Base-by-base conservation (phyloP, 2,329 filamentous ascomycete species). In the Aureobasidium sp. region DNA sequence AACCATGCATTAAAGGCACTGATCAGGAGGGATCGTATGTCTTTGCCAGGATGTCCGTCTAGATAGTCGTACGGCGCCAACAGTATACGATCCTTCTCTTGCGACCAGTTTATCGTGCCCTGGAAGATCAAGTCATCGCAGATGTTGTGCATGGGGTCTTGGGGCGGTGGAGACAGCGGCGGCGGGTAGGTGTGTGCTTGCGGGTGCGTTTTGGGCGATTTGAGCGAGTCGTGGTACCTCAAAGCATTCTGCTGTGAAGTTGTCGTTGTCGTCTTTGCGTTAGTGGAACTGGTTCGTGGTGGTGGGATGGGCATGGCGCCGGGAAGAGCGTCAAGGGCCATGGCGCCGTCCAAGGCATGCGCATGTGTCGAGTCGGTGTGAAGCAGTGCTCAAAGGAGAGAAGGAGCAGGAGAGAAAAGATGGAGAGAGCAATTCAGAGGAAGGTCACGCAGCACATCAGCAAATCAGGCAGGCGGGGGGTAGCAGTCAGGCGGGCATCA, bases 31-130 rank as follows among this genome's bases (percentile, higher is more conserved):
- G 84, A 79, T 59, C 90, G 83, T 64, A 95, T 86, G 68, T 93
- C 87, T 70, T 94, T 93, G 59, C 89, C 89, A 0, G 88, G 87
- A 58, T 90, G 84, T 39, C 80, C 79, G 62, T 83, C 79, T 57
- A 93, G 77, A 68, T 95, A 94, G 64, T 91, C 84, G 63, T 83
- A 95, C 1, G 89, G 89, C 0, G 84, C 88, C 42, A 84, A 74
- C 50, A 94, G 73, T 56, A 91, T 83, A 66, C 80, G 81, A 67
- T 93, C 87, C 72, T 93, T 91, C 62, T 86, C 79, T 2, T 75
- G 69, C 6, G 79, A 82, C 88, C 88, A 93, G 16, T 77, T 74
- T 55, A 60, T 60, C 30, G 63, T 60, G 45, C 68, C 66, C n/a
- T 67, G 67, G 55, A 70, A 66, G 55, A 74, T 72, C 55, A 73